Base-by-base conservation (phyloP, 352 stramenopile species). In the Pythium angustatum region DNA sequence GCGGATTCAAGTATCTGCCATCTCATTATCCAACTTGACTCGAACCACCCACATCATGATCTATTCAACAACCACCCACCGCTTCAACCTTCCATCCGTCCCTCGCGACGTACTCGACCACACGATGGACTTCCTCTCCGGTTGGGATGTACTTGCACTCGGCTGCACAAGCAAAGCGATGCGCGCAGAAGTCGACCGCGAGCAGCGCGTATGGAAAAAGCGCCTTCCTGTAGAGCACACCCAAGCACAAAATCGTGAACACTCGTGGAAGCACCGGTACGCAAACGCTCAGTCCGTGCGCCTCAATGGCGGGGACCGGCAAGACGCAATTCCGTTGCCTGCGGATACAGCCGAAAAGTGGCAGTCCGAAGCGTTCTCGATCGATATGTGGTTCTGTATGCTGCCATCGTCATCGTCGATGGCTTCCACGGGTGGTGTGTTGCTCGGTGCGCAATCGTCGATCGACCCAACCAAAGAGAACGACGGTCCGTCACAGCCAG, bases 361-460 rank as follows among this genome's bases (percentile, higher is more conserved):
- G 51, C 40, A 57, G 56, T 66, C 54, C 24, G 50, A 44, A 19
- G 58, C 59, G 44, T 75, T 81, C 54, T 74, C 68, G 27, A 68
- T 81, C 41, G 73, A 79, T 49, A 31, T 79, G 44, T 84, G 76
- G 76, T 79, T 81, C 50, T 69, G 60, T 45, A 53, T 78, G 5
- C 53, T 69, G 6, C 68, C 64, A 24, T 22, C 22, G 5, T 48
- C 36, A 21, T 40, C 5, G 28, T 7, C 45, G 12, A 47, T 15
- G 7, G 5, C 27, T 28, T 49, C 72, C 40, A 22, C 45, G 3
- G 76, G 73, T 7, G 73, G 73, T 0, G 53, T 87, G 2, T 59
- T 84, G 36, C 75, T 84, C 14, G 71, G 76, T 8, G 64, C 73
- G 10, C 76, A 87, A 36, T 87, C 78, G 19, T 11, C 50, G 9